Percentiles rank a stretch among this genome's conserved stretches.
These are phyloP conservation scores for Cyphellophora europaea DNA, from an alignment of 2,329 filamentous ascomycete species.

Conservation along the genomic window DNA sequence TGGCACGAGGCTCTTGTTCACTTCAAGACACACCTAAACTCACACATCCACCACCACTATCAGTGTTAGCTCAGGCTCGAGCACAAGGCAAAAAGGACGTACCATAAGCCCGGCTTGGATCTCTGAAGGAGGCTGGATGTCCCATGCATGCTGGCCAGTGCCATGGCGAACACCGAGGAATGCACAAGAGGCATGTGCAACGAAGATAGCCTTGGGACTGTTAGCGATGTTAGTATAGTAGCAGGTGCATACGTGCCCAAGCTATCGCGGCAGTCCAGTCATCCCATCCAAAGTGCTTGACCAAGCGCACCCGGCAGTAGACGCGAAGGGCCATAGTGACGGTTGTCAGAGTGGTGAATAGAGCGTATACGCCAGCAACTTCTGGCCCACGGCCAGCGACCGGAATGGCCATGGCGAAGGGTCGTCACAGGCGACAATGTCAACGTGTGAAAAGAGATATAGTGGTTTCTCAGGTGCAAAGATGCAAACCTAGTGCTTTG, in stretches of 20 bases:
- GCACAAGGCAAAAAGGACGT: no score
- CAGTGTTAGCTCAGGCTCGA: background rate
- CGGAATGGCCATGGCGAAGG: background rate
- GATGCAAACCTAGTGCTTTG: no score
- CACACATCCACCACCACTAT: slow-evolving; percentile 44
- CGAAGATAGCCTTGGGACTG: slow-evolving; percentile 23
- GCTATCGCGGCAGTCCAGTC: slow-evolving; percentile 24
- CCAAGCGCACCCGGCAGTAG: slow-evolving; percentile 23
- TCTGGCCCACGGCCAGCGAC: background rate
- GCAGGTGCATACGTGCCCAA: slow-evolving; percentile 19
- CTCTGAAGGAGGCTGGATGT: slow-evolving; percentile 18
- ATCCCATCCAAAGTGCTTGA: slow-evolving; percentile 26
- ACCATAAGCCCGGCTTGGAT: background rate
- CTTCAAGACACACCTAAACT: no score
- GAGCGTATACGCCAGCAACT: background rate
- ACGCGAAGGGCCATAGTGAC: slow-evolving; percentile 1
- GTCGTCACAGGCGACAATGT: no score
- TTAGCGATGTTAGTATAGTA: no score
- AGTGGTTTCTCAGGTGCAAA: no score
- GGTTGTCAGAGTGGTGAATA: background rate
- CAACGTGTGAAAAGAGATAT: no score
- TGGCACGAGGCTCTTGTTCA: no score
- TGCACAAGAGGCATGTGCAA: slow-evolving; percentile 23
- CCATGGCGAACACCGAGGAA: slow-evolving; percentile 23
- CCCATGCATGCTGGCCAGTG: slow-evolving; percentile 23